Percentiles rank a stretch among this genome's conserved stretches.
These are phyloP conservation scores for Petasospora rhodanensis DNA, from an alignment of 1,139 yeast species.

Conservation along the genomic window DNA sequence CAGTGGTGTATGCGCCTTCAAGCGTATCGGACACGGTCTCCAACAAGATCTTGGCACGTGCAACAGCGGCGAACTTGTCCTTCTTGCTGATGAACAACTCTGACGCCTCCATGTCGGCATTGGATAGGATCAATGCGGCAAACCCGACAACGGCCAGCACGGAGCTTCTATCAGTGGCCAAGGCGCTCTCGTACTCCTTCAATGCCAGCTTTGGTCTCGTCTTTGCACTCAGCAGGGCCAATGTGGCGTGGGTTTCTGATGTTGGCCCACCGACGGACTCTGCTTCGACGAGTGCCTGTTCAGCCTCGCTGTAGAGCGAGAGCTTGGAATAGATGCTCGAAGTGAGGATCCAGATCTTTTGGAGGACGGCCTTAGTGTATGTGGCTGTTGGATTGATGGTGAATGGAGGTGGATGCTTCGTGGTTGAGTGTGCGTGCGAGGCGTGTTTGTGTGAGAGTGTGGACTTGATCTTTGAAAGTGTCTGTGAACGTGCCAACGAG, in stretches of 20 bases:
- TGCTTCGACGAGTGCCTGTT: constrained; percentile 72
- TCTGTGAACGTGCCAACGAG: constrained; percentile 15
- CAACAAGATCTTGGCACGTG: constrained; percentile 58
- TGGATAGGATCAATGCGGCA: constrained; percentile 46
- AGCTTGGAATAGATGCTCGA: constrained; percentile 60
- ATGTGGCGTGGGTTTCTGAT: constrained; percentile 47
- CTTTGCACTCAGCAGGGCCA: constrained; percentile 46
- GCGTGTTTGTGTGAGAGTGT: constrained; percentile 14
- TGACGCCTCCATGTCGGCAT: constrained; percentile 14
- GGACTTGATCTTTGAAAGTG: constrained; percentile 20
- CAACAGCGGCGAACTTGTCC: constrained; percentile 61
- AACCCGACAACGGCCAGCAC: constrained; percentile 65
- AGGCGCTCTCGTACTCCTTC: constrained; percentile 64
- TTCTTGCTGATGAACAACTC: constrained; percentile 37
- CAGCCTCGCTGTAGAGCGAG: constrained; percentile 56
- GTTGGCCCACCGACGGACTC: constrained; percentile 49
- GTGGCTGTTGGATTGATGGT: constrained; percentile 13
- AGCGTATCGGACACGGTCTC: constrained; percentile 52
- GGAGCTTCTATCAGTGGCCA: constrained; percentile 42
- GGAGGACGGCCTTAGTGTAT: constrained; percentile 39
- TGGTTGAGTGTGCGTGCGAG: neutral
- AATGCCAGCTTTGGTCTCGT: constrained; percentile 41
- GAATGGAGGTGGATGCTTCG: constrained; percentile 3
- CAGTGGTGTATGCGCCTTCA: constrained; percentile 55
- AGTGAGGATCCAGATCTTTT: constrained; percentile 72